phyloP scores from a whole-genome alignment of 2,329 filamentous ascomycete genomes.

The Sporothrix globosa region DNA sequence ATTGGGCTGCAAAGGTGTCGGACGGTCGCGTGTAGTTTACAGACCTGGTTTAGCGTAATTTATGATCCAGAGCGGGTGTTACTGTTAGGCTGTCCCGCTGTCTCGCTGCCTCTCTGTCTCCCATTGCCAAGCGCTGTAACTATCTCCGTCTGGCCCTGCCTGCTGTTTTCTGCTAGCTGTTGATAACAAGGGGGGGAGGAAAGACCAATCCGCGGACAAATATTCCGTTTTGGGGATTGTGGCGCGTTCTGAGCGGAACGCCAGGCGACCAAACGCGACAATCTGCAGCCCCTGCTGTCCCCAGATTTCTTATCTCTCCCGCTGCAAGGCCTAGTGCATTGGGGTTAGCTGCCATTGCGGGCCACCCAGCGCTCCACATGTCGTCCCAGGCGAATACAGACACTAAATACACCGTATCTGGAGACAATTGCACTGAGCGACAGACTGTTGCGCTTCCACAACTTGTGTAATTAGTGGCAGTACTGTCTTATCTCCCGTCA shows the following conservation, averaged over 20 bases:
- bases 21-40: slow-evolving; percentile 24
- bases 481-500: slow-evolving; percentile 1
- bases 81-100: neutral
- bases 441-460: neutral
- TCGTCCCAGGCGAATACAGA: neutral
- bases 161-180: neutral
- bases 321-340: neutral
- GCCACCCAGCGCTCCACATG: neutral
- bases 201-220: neutral
- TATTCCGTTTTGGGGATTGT: slow-evolving; percentile 13
- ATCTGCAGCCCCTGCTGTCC: neutral
- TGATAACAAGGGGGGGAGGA: slow-evolving; percentile 12
- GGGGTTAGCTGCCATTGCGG: slow-evolving; percentile 15
- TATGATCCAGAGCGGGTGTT: neutral
- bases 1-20: neutral
- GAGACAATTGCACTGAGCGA: neutral
- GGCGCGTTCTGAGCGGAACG: neutral
- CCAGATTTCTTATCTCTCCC: slow-evolving; percentile 14
- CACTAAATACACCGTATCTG: neutral
- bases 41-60: slow-evolving; percentile 18
- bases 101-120: too few relatives aligned
- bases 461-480: neutral
- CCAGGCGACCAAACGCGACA: neutral
- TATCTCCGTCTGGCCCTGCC: neutral
- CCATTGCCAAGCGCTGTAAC: too few relatives aligned